These are phyloP conservation scores for Cryptococcus sp. DNA, from an alignment of 1,284 basidiomycete genomes.

Conservation along the genomic window DNA sequence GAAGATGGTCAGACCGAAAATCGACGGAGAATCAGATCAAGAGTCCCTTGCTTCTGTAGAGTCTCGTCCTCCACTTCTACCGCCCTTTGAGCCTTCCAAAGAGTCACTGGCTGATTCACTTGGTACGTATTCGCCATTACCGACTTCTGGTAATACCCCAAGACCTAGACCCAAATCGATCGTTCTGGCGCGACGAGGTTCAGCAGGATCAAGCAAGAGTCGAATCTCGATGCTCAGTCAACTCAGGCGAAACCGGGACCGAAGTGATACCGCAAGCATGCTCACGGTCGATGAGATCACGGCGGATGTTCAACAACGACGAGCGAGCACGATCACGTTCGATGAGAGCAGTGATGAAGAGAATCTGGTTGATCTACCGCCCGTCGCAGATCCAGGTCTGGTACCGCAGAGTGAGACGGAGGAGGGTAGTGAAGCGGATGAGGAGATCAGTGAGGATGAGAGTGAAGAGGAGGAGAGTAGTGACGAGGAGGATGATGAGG, in stretches of 20 bases:
- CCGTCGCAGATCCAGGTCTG: slow-evolving; percentile 8
- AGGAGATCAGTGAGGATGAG: slow-evolving; percentile 37
- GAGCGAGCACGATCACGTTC: slow-evolving; percentile 52
- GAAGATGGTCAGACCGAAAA: slow-evolving; percentile 9
- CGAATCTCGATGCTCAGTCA: slow-evolving; percentile 76
- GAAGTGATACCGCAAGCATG: slow-evolving; percentile 81
- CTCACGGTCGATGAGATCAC: slow-evolving; percentile 98
- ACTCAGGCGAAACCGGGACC: slow-evolving; percentile 71
- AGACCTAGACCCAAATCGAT: slow-evolving; percentile 26
- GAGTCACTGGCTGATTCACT: slow-evolving; percentile 75
- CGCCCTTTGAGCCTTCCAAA: slow-evolving; percentile 71
- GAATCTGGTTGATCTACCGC: slow-evolving; percentile 8
- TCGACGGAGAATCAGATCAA: slow-evolving; percentile 11
- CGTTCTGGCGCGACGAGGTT: slow-evolving; percentile 52
- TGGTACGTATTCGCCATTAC: slow-evolving; percentile 48
- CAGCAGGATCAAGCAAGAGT: slow-evolving; percentile 50
- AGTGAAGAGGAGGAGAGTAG: slow-evolving; percentile 49
- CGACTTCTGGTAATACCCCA: slow-evolving; percentile 1
- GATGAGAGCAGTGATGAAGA: slow-evolving; percentile 44
- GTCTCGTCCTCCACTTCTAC: slow-evolving; percentile 57
- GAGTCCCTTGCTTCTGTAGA: slow-evolving; percentile 7
- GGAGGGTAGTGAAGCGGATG: slow-evolving; percentile 30
- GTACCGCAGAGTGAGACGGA: slow-evolving; percentile 43
- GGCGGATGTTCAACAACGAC: slow-evolving; percentile 84
- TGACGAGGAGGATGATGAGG: slow-evolving; percentile 26